phyloP scores from a whole-genome alignment of 108 stramenopile genomes.

The Pseudonitzschia multiseries region DNA sequence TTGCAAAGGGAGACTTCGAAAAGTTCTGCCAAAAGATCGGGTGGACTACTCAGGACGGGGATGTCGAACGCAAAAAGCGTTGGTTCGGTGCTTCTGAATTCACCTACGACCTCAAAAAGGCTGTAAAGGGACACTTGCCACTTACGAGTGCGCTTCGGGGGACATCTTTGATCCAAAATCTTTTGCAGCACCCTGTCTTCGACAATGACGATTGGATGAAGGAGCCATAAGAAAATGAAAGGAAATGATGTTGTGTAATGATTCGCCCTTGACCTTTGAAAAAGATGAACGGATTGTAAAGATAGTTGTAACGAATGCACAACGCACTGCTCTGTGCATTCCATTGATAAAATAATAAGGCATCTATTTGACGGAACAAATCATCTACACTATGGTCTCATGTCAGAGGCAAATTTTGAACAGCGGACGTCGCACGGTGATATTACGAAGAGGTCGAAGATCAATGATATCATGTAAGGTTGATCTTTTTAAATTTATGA shows the following conservation, averaged over 20 bases:
- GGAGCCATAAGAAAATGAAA: constrained; percentile 54
- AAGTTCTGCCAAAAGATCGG: constrained; percentile 92
- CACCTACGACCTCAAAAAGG: constrained; percentile 94
- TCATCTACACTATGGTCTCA: no score
- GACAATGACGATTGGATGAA: constrained; percentile 94
- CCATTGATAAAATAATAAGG: no score
- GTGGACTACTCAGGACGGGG: constrained; percentile 94
- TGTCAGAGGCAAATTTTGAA: no score
- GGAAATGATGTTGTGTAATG: neutral
- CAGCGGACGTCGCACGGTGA: no score
- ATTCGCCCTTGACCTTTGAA: neutral
- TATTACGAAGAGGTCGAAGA: no score
- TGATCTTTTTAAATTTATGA: no score
- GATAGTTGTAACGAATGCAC: no score
- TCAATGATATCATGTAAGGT: no score
- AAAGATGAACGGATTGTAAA: neutral
- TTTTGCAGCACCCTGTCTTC: constrained; percentile 93
- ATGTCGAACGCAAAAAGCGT: constrained; percentile 93
- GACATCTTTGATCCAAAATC: constrained; percentile 87
- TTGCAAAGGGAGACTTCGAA: constrained; percentile 91
- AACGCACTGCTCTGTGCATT: no score
- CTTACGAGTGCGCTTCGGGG: constrained; percentile 95
- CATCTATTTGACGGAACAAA: no score
- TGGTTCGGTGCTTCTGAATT: constrained; percentile 98
- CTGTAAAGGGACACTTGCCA: constrained; percentile 93